Evolutionary conservation across 2,329 filamentous ascomycete species (phyloP).

Genomic region (Mycosphaerella arachidis): DNA sequence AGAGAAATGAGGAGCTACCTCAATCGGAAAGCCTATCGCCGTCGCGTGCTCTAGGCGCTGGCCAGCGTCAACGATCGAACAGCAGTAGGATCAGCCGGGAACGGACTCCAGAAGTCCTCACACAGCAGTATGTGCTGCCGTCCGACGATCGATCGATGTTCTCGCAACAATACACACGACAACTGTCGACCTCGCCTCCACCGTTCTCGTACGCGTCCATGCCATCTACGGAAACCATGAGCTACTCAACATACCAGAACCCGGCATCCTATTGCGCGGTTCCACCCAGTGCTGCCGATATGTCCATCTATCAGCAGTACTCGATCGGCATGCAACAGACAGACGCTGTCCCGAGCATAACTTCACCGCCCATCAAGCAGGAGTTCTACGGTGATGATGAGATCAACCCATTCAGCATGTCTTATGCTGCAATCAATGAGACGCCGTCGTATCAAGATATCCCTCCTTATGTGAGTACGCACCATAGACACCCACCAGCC

Average conservation of each 20-base stretch:
- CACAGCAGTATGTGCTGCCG: constrained; percentile 30
- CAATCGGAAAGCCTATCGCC: constrained; percentile 20
- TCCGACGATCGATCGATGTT: constrained; percentile 63
- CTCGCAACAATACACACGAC: constrained; percentile 60
- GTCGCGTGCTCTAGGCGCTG: constrained; percentile 3
- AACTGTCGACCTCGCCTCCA: constrained; percentile 67
- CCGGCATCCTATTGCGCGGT: constrained; percentile 13
- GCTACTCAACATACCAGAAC: constrained; percentile 41
- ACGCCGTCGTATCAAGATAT: constrained; percentile 58
- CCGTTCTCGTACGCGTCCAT: constrained; percentile 65
- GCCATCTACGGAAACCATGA: constrained; percentile 57
- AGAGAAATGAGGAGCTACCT: constrained; percentile 52
- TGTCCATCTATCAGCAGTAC: constrained; percentile 53
- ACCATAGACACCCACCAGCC: constrained; percentile 19
- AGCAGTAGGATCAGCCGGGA: constrained; percentile 20
- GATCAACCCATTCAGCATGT: constrained; percentile 62
- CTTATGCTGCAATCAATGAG: constrained; percentile 56
- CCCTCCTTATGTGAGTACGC: constrained; percentile 63
- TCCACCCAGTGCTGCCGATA: constrained; percentile 44
- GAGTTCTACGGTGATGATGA: constrained; percentile 59
- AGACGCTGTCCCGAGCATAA: constrained; percentile 38
- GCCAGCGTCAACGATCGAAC: constrained; percentile 25
- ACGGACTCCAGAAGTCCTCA: constrained; percentile 26
- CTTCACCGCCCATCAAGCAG: constrained; percentile 56
- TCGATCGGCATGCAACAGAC: constrained; percentile 40